Evolutionary conservation across 768 basidiomycete species (phyloP), one percentile per base, ranked within the genome.

Genomic region (Leccinum olivaceopallidum): DNA sequence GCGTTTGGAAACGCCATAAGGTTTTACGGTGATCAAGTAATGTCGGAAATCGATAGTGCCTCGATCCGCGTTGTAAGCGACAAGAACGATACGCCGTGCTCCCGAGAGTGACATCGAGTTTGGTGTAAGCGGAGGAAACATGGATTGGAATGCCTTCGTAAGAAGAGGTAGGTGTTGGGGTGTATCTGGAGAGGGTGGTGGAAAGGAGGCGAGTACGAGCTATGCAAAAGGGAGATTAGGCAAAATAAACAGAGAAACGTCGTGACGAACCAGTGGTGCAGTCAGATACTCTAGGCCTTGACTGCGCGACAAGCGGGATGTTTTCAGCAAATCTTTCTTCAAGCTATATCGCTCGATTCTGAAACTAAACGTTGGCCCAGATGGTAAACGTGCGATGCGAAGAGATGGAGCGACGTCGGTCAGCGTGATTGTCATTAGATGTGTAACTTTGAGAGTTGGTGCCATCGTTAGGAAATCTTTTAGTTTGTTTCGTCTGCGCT

Each of bases 381-480:
- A 81, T 5, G 96, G 90, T 48, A 98, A 75, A 55, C 95, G 87
- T 37, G 95, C 83, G 49, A 99, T 87, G 49, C 95, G 84, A 69
- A 99, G 69, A 1, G 91, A 92, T 22, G 94, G 93, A 12, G 95
- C 87, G 64, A 93, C 75, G 56, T 90, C 83, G 6, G 94, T 94
- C 64, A 96, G 75, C 3, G 93, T 95, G 76, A 98, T 90, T 30
- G 95, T 93, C 63, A 98, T 84, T 24, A 98, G 76, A 78, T 98
- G 96, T 10, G 95, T 90, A 52, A 99, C 94, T 63, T 88, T 85
- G 60, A 99, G 83, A 10, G 91, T 84, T 4, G 95, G 95, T 2
- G 91, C 94, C 81, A 98, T 88, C 9, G 90, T 89, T 28, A 98
- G 77, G 72, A 92, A 99, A 75, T 98, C 97, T 77, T 94, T 96